Evolutionary conservation across 2,329 filamentous ascomycete genomes (phyloP).

Genomic region (Periconia sp.): DNA sequence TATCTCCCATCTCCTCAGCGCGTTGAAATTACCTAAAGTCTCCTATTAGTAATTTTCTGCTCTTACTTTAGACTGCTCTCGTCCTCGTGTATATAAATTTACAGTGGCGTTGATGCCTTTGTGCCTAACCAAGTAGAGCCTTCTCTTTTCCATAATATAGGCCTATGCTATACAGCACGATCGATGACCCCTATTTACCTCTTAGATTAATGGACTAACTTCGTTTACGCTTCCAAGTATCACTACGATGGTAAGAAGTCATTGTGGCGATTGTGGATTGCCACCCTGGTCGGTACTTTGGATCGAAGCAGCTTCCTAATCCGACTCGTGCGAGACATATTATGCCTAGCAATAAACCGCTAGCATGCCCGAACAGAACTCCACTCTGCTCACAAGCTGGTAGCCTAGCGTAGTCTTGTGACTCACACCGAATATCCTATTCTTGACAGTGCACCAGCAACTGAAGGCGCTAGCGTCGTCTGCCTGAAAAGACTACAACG

Average conservation of each 20-base stretch:
- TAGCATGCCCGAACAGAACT: too few relatives aligned
- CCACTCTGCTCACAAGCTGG: too few relatives aligned
- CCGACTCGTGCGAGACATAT: background rate
- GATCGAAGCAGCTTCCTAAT: background rate
- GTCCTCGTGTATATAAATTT: constrained; percentile 9
- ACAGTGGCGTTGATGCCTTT: constrained; percentile 12
- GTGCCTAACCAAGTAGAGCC: constrained; percentile 9
- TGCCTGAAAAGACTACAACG: too few relatives aligned
- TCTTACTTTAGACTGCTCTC: constrained; percentile 10
- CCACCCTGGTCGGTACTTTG: background rate
- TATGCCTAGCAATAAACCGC: too few relatives aligned
- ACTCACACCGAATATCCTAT: too few relatives aligned
- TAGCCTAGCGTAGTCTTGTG: too few relatives aligned
- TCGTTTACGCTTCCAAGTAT: constrained; percentile 5
- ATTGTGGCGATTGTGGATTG: constrained; percentile 9
- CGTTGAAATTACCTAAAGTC: constrained; percentile 12
- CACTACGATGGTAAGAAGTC: constrained; percentile 8
- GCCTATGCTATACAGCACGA: constrained; percentile 6
- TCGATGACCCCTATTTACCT: constrained; percentile 2
- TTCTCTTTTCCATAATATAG: constrained; percentile 7
- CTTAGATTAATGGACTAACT: constrained; percentile 3
- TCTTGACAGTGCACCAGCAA: too few relatives aligned
- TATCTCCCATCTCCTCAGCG: constrained; percentile 8
- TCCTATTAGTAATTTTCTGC: constrained; percentile 5
- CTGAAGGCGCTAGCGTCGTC: too few relatives aligned